A percentile compares a stretch with the other conserved stretches of the same genome.
phyloP scores from a whole-genome alignment of 306 rosid genomes.

The Heteromeles arbutifolia region DNA sequence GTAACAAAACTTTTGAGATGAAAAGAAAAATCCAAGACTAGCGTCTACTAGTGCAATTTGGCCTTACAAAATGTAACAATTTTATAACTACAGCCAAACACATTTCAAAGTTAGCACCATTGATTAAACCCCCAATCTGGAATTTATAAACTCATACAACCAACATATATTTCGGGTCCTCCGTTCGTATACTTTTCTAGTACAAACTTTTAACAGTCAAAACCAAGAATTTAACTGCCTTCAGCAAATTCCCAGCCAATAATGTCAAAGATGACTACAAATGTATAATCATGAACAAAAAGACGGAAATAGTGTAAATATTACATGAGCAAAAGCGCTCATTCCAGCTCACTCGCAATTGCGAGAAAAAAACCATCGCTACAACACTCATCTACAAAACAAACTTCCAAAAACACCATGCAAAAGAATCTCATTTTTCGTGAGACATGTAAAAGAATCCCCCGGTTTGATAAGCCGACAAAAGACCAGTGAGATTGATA shows the following conservation, averaged over 20 bases:
- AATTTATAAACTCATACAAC: no score
- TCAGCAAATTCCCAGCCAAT: no score
- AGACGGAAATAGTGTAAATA: not conserved
- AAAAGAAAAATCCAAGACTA: not conserved
- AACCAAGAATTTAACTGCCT: no score
- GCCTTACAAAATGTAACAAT: not conserved
- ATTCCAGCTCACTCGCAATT: constrained; percentile 12
- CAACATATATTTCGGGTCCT: no score
- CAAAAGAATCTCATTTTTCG: constrained; percentile 20
- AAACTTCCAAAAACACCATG: constrained; percentile 16
- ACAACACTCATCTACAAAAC: constrained; percentile 28
- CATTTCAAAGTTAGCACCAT: no score
- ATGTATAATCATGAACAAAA: not conserved
- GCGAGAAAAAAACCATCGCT: constrained; percentile 2
- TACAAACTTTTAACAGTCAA: no score
- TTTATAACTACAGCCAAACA: not conserved
- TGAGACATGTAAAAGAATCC: constrained; percentile 22
- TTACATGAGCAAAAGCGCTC: constrained; percentile 5
- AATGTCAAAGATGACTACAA: constrained; percentile 5
- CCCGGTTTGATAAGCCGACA: constrained; percentile 23
- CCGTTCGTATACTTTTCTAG: no score
- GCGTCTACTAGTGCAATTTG: not conserved
- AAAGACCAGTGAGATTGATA: constrained; percentile 18
- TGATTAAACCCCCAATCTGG: no score
- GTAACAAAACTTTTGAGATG: not conserved